A percentile compares a stretch with the other conserved stretches of the same genome.
Evolutionary conservation across 176 grass and related monocot genomes (phyloP).

Genomic region (Tillandsia fasciculata): DNA sequence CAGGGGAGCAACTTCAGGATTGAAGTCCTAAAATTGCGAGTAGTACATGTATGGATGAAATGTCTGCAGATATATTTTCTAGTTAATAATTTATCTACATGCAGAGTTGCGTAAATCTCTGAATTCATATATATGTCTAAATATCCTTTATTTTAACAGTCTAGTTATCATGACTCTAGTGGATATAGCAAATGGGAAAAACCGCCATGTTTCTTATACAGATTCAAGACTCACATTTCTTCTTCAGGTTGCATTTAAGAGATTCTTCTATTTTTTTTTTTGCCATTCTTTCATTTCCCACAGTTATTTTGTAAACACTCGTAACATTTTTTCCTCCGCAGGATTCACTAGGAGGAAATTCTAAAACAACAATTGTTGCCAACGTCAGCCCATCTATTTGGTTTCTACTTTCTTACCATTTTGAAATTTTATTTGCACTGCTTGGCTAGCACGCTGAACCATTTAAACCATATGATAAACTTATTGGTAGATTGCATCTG

Average conservation of each 20-base stretch:
- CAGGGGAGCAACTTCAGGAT: too few species aligned
- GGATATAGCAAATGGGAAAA: conserved; percentile 89
- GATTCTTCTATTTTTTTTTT: neutral
- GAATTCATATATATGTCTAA: neutral
- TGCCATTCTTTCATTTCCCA: neutral
- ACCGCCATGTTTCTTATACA: conserved; percentile 80
- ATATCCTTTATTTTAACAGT: conserved; percentile 36
- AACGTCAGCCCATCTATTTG: conserved; percentile 90
- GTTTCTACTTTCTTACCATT: conserved; percentile 28
- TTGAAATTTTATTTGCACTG: conserved; percentile 19
- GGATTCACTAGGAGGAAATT: conserved; percentile 93
- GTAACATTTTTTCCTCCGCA: conserved; percentile 31
- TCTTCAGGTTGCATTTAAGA: conserved; percentile 55
- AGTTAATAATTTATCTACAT: neutral
- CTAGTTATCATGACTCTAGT: conserved; percentile 93
- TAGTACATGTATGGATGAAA: neutral
- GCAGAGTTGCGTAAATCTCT: neutral
- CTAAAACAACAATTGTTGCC: conserved; percentile 85
- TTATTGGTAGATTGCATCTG: conserved; percentile 24
- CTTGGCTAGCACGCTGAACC: neutral
- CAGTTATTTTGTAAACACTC: conserved; percentile 12
- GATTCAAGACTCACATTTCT: conserved; percentile 97
- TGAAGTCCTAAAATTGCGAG: too few species aligned
- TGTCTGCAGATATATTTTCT: neutral
- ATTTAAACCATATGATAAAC: conserved; percentile 5